phyloP scores from a whole-genome alignment of 495 filamentous ascomycete genomes.

The Pyrenula aspistea region DNA sequence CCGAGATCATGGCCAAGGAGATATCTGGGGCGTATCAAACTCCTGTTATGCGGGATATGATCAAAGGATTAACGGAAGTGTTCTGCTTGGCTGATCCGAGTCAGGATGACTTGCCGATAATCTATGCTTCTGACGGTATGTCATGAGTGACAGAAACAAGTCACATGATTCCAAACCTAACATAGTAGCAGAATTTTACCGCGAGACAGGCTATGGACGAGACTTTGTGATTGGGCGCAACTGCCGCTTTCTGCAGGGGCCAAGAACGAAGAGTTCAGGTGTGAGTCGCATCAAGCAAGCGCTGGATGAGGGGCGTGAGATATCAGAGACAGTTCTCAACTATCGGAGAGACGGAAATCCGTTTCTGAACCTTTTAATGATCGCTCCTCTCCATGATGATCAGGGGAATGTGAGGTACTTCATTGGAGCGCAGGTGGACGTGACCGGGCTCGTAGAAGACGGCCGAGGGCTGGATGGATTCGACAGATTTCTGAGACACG shows the following conservation, averaged over 20 bases:
- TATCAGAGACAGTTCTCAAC: constrained; percentile 56
- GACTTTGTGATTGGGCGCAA: constrained; percentile 47
- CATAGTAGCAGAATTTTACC: constrained; percentile 37
- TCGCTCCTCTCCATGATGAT: constrained; percentile 48
- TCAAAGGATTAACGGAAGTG: constrained; percentile 62
- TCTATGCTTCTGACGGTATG: constrained; percentile 67
- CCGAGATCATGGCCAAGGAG: constrained; percentile 39
- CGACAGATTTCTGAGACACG: background rate
- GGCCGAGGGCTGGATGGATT: constrained; percentile 3
- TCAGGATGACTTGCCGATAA: constrained; percentile 60
- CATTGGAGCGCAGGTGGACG: constrained; percentile 50
- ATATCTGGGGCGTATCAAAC: constrained; percentile 42
- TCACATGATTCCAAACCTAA: background rate
- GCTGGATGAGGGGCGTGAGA: constrained; percentile 43
- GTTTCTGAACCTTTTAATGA: constrained; percentile 55
- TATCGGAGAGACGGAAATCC: constrained; percentile 53
- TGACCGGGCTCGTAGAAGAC: constrained; percentile 35
- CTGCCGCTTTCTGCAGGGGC: constrained; percentile 52
- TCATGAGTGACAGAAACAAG: background rate
- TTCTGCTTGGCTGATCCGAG: constrained; percentile 71
- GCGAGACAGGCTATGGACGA: constrained; percentile 48
- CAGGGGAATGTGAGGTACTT: constrained; percentile 48
- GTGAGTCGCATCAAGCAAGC: constrained; percentile 44
- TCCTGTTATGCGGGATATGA: constrained; percentile 39
- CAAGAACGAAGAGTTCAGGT: constrained; percentile 37